phyloP scores from a whole-genome alignment of 164 flowering plant species.

The Annona cherimola region DNA sequence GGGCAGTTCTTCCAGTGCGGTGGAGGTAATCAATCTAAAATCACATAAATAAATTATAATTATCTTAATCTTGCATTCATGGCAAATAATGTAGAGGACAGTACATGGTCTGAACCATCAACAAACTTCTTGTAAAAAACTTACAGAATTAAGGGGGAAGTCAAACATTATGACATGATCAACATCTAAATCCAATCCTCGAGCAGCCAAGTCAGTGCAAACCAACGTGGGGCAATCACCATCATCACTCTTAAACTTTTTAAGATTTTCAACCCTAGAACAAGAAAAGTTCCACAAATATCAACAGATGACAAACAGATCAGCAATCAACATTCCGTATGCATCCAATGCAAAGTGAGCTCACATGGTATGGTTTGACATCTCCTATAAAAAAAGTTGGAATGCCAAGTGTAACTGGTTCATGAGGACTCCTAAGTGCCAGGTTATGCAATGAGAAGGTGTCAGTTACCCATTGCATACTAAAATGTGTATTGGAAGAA shows the following conservation, averaged over 20 bases:
- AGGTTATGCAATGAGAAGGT: too few relatives aligned
- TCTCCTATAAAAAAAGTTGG: too few relatives aligned
- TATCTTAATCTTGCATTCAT: not conserved
- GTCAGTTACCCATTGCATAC: too few relatives aligned
- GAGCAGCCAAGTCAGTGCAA: slow-evolving; percentile 96
- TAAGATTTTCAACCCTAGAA: slow-evolving; percentile 82
- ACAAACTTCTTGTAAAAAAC: slow-evolving; percentile 14
- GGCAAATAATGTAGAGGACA: not conserved
- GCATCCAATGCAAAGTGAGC: not conserved
- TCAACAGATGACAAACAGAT: not conserved
- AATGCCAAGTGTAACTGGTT: too few relatives aligned
- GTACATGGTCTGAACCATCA: not conserved
- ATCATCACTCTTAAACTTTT: slow-evolving; percentile 76
- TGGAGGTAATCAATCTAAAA: slow-evolving; percentile 94
- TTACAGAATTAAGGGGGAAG: slow-evolving; percentile 83
- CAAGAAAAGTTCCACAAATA: not conserved
- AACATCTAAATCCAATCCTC: slow-evolving; percentile 96
- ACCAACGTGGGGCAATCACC: slow-evolving; percentile 97
- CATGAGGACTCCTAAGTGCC: too few relatives aligned
- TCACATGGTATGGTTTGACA: too few relatives aligned
- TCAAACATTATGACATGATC: slow-evolving; percentile 99
- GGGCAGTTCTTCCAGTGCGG: slow-evolving; percentile 99
- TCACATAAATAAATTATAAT: slow-evolving; percentile 1
- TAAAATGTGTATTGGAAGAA: too few relatives aligned
- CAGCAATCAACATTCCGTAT: not conserved